A percentile compares a stretch with the other conserved stretches of the same genome.
These are phyloP conservation scores for Ophiostoma angusticollis DNA, from an alignment of 2,329 filamentous ascomycete genomes.

Conservation along the genomic window DNA sequence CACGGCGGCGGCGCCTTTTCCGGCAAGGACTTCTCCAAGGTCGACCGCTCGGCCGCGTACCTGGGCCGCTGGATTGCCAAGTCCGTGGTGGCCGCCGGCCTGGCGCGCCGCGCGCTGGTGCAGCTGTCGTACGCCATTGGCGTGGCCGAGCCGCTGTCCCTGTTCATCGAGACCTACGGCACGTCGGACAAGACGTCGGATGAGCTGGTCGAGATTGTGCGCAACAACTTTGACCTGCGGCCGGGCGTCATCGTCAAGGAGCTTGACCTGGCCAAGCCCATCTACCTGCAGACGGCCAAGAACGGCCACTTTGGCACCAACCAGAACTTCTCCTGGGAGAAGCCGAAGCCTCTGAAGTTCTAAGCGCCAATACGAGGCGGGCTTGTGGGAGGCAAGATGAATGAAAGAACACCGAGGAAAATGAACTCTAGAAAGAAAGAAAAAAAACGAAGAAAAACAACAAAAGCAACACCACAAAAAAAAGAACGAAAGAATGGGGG, in stretches of 20 bases:
- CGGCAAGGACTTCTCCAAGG: conserved; percentile 99
- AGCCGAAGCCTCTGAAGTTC: conserved; percentile 88
- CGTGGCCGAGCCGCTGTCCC: conserved; percentile 92
- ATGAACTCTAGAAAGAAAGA: neutral
- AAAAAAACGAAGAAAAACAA: neutral
- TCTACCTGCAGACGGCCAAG: conserved; percentile 98
- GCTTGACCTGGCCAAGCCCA: conserved; percentile 86
- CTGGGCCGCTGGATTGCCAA: conserved; percentile 98
- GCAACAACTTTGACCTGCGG: conserved; percentile 91
- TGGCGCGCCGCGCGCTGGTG: conserved; percentile 85
- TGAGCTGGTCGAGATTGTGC: conserved; percentile 90
- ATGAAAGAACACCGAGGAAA: conserved; percentile 2
- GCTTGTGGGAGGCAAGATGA: too few species aligned
- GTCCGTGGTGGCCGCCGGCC: conserved; percentile 79
- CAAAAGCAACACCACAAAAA: neutral
- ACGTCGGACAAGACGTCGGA: conserved; percentile 81
- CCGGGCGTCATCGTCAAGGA: conserved; percentile 98
- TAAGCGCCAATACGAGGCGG: conserved; percentile 43
- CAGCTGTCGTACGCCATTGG: conserved; percentile 99
- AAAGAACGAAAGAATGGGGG: conserved; percentile 4
- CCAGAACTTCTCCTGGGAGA: conserved; percentile 96
- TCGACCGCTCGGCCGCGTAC: conserved; percentile 96
- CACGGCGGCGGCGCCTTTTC: conserved; percentile 99
- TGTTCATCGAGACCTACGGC: conserved; percentile 96
- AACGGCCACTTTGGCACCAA: conserved; percentile 98